Percentiles rank a stretch among this genome's conserved stretches.
Conservation (phyloP, 148 eudicot species). For the Rheum nobile region DNA sequence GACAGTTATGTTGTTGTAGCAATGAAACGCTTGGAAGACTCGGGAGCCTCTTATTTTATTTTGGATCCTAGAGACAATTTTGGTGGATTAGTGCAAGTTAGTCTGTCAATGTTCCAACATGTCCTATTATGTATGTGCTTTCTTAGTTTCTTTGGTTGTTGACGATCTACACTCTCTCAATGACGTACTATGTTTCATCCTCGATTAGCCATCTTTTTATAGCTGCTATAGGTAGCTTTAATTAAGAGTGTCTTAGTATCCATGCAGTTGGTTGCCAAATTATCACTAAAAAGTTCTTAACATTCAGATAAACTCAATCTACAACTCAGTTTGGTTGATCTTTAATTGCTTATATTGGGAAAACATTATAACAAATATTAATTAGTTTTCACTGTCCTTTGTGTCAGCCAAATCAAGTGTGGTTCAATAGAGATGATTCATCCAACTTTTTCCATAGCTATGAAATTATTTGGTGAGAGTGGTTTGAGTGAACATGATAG, state of each 20-base stretch:
- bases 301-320: too few species aligned
- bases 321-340: background rate
- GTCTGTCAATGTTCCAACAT: constrained; percentile 8
- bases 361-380: background rate
- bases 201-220: too few species aligned
- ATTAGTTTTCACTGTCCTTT: too few species aligned
- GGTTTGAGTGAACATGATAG: background rate
- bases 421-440: background rate
- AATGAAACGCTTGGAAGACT: constrained; percentile 71
- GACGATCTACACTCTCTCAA: background rate
- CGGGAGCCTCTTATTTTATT: constrained; percentile 74
- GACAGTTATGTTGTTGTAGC: constrained; percentile 34
- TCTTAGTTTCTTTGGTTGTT: background rate
- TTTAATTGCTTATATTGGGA: background rate
- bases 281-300: background rate
- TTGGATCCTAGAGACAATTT: constrained; percentile 87
- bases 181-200: background rate
- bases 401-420: background rate
- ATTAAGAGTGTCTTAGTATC: too few species aligned
- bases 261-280: too few species aligned
- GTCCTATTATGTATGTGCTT: background rate
- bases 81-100: constrained; percentile 97
- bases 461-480: too few species aligned
- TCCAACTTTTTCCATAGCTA: background rate
- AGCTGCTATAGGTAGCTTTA: too few species aligned